Evolutionary conservation across 441 rosid species (phyloP), one percentile per base, ranked within the genome.

Genomic region (Croton laevigatus): DNA sequence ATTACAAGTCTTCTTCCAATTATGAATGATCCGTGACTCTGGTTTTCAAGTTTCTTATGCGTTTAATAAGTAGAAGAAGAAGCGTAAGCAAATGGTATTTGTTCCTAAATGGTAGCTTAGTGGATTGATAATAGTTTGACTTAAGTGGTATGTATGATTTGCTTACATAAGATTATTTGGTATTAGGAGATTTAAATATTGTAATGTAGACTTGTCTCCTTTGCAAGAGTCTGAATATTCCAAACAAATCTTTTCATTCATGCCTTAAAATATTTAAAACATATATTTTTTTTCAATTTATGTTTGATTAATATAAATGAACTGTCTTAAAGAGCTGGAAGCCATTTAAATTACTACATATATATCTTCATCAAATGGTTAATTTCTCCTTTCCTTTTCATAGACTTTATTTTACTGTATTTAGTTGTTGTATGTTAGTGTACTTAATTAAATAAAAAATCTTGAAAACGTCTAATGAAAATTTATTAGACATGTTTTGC

Each of bases 131-230:
- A 27, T 36, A 34, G 62, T 49, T 66, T 57, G 36, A 48, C 12
- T 49, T 3, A 34, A 20, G 16, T n/a, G 44, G 57, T 63, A 20
- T 13, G 59, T 62, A 36, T 51, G 17, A 62, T 72, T 54, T 59
- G 74, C 75, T 65, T 57, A 19, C 68, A n/a, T 36, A 59, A 22
- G 73, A 46, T 55, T 65, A 77, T 46, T 75, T 62, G 22, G 66
- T 34, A 52, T 4, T n/a, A 17, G 55, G 55, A 3, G 22, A 8
- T 63, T 66, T 14, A 22, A 60, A 52, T 68, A 54, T n/a, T 66
- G 19, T 19, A 8, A 34, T 34, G 16, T 38, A 17, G 52, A 46
- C 11, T 68, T 42, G 46, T 4, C 27, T 36, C 13, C 60, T 22
- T 16, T 60, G 71, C 51, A 62, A 66, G 58, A 38, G 49, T 70